These are phyloP conservation scores for Exserohilum turcica DNA, from an alignment of 2,329 filamentous ascomycete genomes.

Conservation along the genomic window DNA sequence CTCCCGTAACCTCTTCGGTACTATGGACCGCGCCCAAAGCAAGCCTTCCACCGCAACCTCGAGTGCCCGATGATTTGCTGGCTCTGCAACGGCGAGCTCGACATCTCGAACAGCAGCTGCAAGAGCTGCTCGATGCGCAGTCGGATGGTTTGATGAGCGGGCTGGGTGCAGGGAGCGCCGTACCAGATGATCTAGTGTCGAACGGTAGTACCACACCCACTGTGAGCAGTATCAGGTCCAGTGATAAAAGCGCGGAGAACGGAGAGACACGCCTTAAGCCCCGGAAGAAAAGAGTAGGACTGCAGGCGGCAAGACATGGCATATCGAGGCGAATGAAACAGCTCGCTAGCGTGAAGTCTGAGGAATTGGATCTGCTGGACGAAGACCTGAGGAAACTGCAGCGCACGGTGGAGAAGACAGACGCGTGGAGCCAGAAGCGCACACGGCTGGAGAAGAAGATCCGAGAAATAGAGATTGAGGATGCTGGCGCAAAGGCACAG, in stretches of 20 bases:
- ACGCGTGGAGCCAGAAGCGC: constrained; percentile 64
- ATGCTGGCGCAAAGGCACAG: constrained; percentile 62
- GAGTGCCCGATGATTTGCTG: constrained; percentile 51
- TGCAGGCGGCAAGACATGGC: constrained; percentile 67
- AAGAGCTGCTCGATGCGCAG: constrained; percentile 65
- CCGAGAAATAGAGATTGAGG: constrained; percentile 59
- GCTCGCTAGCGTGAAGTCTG: constrained; percentile 68
- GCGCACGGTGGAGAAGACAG: constrained; percentile 63
- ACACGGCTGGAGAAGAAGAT: constrained; percentile 61
- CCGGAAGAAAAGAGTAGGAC: constrained; percentile 60
- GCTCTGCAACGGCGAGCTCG: constrained; percentile 58
- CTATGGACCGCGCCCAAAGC: constrained; percentile 38
- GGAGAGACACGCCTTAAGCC: constrained; percentile 19
- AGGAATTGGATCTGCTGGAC: constrained; percentile 68
- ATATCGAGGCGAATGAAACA: constrained; percentile 68
- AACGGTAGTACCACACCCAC: constrained; percentile 58
- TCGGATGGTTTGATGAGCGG: constrained; percentile 61
- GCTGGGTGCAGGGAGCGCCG: constrained; percentile 44
- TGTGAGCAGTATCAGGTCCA: constrained; percentile 46
- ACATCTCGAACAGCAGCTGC: constrained; percentile 62
- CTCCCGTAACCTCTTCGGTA: constrained; percentile 41
- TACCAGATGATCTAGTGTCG: constrained; percentile 52
- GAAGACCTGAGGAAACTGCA: constrained; percentile 63
- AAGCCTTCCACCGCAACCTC: constrained; percentile 31
- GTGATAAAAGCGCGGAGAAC: constrained; percentile 31